phyloP scores from a whole-genome alignment of 306 rosid species.

The Acacia melanoxylon region DNA sequence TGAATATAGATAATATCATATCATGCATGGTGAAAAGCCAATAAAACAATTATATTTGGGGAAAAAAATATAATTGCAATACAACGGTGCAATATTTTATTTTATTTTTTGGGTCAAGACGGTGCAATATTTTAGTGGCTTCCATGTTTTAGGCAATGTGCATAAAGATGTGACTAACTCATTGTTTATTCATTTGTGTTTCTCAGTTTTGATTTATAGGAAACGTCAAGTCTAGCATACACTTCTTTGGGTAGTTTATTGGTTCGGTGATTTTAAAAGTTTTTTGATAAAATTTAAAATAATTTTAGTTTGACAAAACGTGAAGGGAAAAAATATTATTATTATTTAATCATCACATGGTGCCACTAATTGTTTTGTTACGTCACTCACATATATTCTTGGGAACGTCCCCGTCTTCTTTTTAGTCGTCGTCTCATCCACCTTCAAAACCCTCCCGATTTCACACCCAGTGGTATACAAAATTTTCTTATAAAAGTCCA shows the following conservation, averaged over 20 bases:
- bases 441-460: too few relatives aligned
- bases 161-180: neutral
- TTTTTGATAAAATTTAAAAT: too few relatives aligned
- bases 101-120: neutral
- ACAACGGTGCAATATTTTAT: neutral
- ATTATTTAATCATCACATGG: neutral
- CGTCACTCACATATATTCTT: too few relatives aligned
- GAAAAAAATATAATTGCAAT: neutral
- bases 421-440: too few relatives aligned
- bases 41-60: too few relatives aligned
- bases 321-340: neutral
- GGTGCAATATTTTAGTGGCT: neutral
- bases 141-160: neutral
- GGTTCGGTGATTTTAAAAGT: neutral
- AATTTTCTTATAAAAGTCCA: too few relatives aligned
- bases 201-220: neutral
- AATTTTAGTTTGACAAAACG: neutral
- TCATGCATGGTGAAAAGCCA: too few relatives aligned
- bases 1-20: too few relatives aligned
- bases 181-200: neutral
- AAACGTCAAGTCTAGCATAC: neutral
- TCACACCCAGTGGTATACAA: too few relatives aligned
- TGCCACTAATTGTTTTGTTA: too few relatives aligned
- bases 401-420: too few relatives aligned
- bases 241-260: neutral